Evolutionary conservation across 108 stramenopile genomes (phyloP).

Genomic region (Nitzschia palea): DNA sequence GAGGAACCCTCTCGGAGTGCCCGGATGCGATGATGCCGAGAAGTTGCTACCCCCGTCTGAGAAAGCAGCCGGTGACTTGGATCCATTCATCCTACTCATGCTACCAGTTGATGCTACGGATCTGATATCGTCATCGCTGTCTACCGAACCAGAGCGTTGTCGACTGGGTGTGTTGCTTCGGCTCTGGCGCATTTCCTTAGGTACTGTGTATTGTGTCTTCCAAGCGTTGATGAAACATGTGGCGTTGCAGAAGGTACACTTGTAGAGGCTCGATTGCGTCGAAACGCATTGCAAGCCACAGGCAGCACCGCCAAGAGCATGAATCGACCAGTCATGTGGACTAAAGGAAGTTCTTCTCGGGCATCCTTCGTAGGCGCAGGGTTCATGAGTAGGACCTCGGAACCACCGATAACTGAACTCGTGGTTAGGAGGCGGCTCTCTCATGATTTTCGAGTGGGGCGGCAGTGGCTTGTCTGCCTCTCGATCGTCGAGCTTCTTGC

Average conservation of each 20-base stretch:
- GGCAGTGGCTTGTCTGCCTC: slow-evolving; percentile 60
- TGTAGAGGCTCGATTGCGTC: slow-evolving; percentile 74
- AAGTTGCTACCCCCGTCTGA: slow-evolving; percentile 7
- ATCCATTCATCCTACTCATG: slow-evolving; percentile 19
- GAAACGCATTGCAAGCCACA: slow-evolving; percentile 83
- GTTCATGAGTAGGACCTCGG: slow-evolving; percentile 68
- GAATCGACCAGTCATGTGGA: slow-evolving; percentile 88
- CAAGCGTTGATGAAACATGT: slow-evolving; percentile 85
- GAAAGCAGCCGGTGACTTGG: slow-evolving; percentile 25
- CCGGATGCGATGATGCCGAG: slow-evolving; percentile 28
- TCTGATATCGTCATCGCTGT: slow-evolving; percentile 36
- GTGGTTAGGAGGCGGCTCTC: slow-evolving; percentile 81
- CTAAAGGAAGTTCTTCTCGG: slow-evolving; percentile 83
- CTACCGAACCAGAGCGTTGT: slow-evolving; percentile 31
- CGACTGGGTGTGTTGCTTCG: slow-evolving; percentile 27
- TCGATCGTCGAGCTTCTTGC: slow-evolving; percentile 86
- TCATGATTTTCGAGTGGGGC: slow-evolving; percentile 74
- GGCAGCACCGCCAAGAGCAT: slow-evolving; percentile 79
- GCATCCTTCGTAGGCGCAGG: slow-evolving; percentile 82
- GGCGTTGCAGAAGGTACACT: slow-evolving; percentile 86
- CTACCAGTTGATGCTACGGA: slow-evolving; percentile 40
- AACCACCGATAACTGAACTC: slow-evolving; percentile 89
- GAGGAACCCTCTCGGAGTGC: slow-evolving; percentile 52
- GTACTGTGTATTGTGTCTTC: slow-evolving; percentile 88
- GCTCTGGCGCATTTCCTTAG: slow-evolving; percentile 38